Percentiles rank a stretch among this genome's conserved stretches.
These are phyloP conservation scores for Quillaja saponaria DNA, from an alignment of 306 rosid species.

Conservation along the genomic window DNA sequence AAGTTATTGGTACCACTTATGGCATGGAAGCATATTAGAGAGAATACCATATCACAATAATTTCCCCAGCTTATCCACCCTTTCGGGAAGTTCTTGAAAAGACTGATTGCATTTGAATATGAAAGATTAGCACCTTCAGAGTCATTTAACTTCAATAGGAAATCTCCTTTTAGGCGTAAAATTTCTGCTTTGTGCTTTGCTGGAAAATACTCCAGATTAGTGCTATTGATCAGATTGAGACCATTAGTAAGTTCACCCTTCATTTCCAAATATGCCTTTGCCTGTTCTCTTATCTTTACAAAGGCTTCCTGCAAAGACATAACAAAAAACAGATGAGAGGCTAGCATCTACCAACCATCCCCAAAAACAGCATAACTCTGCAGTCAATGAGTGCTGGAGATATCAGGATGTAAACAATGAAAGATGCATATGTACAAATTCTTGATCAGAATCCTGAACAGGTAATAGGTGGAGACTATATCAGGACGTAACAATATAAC, in stretches of 20 bases:
- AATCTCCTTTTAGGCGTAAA: conserved; percentile 86
- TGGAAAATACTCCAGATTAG: conserved; percentile 94
- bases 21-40: conserved; percentile 22
- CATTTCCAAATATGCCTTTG: conserved; percentile 85
- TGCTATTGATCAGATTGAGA: conserved; percentile 81
- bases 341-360: conserved; percentile 9
- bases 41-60: conserved; percentile 88
- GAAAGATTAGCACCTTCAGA: conserved; percentile 74
- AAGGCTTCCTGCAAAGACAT: conserved; percentile 86
- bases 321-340: conserved; percentile 38
- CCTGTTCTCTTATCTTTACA: conserved; percentile 95
- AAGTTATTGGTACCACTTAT: conserved; percentile 28
- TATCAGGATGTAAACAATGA: too few species aligned
- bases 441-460: neutral
- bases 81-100: conserved; percentile 89
- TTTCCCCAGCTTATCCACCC: conserved; percentile 99
- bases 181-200: conserved; percentile 93
- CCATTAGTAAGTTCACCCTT: conserved; percentile 87
- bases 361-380: conserved; percentile 8
- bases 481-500: conserved; percentile 8
- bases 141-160: conserved; percentile 75
- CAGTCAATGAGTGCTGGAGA: neutral
- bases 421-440: too few species aligned
- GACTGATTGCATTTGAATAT: conserved; percentile 83
- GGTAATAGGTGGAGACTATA: neutral